These are phyloP conservation scores for Schizophyllum amplum DNA, from an alignment of 1,284 basidiomycete species.

Conservation along the genomic window DNA sequence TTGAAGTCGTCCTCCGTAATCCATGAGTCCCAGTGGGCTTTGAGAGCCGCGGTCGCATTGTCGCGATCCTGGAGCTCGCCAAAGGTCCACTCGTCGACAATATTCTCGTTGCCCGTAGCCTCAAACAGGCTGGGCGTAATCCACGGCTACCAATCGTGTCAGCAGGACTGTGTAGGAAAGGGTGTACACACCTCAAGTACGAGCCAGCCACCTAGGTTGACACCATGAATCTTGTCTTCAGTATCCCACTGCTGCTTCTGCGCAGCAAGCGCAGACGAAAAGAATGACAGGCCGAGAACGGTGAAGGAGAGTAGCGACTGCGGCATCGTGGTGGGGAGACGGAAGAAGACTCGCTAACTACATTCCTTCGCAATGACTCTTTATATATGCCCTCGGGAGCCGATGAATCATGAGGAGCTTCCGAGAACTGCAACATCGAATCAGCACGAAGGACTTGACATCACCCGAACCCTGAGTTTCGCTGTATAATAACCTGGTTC, in stretches of 20 bases:
- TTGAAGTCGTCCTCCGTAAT: conserved; percentile 72
- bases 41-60: conserved; percentile 41
- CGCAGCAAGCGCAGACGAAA: not conserved
- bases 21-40: conserved; percentile 75
- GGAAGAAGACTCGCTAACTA: too few relatives aligned
- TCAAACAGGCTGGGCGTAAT: conserved; percentile 86
- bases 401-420: too few relatives aligned
- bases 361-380: too few relatives aligned
- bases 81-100: conserved; percentile 86
- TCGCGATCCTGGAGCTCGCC: conserved; percentile 47
- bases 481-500: too few relatives aligned
- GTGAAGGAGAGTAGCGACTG: not conserved
- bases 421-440: too few relatives aligned
- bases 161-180: not conserved
- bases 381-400: too few relatives aligned
- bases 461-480: too few relatives aligned
- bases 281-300: not conserved
- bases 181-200: conserved; percentile 47
- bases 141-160: conserved; percentile 52
- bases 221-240: conserved; percentile 51
- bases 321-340: not conserved
- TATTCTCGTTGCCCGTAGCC: conserved; percentile 53
- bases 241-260: not conserved
- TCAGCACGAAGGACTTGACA: too few relatives aligned
- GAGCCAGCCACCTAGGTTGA: conserved; percentile 78